Percentiles rank a stretch among this genome's conserved stretches.
Evolutionary conservation across 2,329 filamentous ascomycete genomes (phyloP).

Genomic region (Leptographium lundbergii): DNA sequence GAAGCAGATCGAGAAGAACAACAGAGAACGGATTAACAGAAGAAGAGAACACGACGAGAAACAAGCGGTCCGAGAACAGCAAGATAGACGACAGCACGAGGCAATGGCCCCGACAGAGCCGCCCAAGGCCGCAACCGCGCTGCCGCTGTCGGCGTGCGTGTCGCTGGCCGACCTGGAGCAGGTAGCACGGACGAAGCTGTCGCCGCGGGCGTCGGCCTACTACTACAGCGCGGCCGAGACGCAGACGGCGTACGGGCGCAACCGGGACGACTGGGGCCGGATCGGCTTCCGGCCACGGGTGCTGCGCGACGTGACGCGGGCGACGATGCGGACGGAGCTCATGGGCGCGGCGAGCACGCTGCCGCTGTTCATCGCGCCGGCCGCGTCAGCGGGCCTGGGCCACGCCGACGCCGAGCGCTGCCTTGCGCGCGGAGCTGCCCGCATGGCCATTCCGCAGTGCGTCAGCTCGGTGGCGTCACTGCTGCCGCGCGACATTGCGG

Average conservation of each 20-base stretch:
- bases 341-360: conserved; percentile 5
- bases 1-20: no score
- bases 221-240: conserved; percentile 6
- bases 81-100: neutral
- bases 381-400: conserved; percentile 8
- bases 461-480: conserved; percentile 8
- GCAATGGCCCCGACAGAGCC: neutral
- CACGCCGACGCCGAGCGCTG: conserved; percentile 8
- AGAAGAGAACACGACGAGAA: neutral
- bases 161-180: conserved; percentile 4
- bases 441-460: conserved; percentile 10
- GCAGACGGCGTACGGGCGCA: conserved; percentile 1
- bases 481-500: conserved; percentile 1
- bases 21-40: no score
- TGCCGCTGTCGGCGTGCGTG: conserved; percentile 8
- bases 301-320: conserved; percentile 1
- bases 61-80: neutral
- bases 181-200: conserved; percentile 1
- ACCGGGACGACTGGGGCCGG: conserved; percentile 6
- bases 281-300: conserved; percentile 8
- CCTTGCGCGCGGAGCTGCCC: conserved; percentile 7
- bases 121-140: neutral
- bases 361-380: conserved; percentile 10
- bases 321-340: conserved; percentile 1
- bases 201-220: conserved; percentile 4